These are phyloP conservation scores for Mucor saturninus DNA, from an alignment of 371 early-diverging fungal genomes.

Conservation along the genomic window DNA sequence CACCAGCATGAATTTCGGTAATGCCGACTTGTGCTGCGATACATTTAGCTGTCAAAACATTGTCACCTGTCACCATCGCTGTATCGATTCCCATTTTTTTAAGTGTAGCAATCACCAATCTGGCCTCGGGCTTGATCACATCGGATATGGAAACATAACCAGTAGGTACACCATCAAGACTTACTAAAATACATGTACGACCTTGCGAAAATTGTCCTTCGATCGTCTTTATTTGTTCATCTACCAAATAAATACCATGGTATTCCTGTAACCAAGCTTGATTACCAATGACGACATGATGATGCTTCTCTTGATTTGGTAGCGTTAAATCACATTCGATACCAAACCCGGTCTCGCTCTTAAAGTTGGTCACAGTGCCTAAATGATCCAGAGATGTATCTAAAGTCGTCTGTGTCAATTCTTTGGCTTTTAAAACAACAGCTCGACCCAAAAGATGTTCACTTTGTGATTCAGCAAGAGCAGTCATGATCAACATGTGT, in stretches of 20 bases:
- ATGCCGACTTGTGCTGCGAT: slow-evolving; percentile 80
- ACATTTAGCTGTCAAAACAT: slow-evolving; percentile 74
- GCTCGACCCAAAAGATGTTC: slow-evolving; percentile 92
- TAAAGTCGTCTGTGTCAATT: slow-evolving; percentile 40
- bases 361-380: slow-evolving; percentile 61
- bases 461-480: slow-evolving; percentile 79
- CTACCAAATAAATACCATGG: slow-evolving; percentile 33
- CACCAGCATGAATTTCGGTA: slow-evolving; percentile 86
- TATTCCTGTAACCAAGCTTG: slow-evolving; percentile 61
- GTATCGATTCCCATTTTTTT: slow-evolving; percentile 76
- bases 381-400: slow-evolving; percentile 42
- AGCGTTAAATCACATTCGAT: slow-evolving; percentile 63
- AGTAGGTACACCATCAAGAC: slow-evolving; percentile 62
- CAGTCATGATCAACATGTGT: slow-evolving; percentile 47
- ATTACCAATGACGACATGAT: slow-evolving; percentile 71
- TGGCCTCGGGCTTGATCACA: slow-evolving; percentile 80
- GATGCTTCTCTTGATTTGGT: neutral
- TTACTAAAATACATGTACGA: slow-evolving; percentile 82
- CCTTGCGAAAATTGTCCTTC: slow-evolving; percentile 62
- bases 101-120: slow-evolving; percentile 70
- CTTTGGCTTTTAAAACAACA: slow-evolving; percentile 66
- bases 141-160: slow-evolving; percentile 90
- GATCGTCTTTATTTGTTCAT: slow-evolving; percentile 33
- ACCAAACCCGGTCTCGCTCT: slow-evolving; percentile 80
- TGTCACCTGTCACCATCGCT: slow-evolving; percentile 96